Evolutionary conservation across 768 basidiomycete genomes (phyloP).

Genomic region (Fomitopsis pulvina): DNA sequence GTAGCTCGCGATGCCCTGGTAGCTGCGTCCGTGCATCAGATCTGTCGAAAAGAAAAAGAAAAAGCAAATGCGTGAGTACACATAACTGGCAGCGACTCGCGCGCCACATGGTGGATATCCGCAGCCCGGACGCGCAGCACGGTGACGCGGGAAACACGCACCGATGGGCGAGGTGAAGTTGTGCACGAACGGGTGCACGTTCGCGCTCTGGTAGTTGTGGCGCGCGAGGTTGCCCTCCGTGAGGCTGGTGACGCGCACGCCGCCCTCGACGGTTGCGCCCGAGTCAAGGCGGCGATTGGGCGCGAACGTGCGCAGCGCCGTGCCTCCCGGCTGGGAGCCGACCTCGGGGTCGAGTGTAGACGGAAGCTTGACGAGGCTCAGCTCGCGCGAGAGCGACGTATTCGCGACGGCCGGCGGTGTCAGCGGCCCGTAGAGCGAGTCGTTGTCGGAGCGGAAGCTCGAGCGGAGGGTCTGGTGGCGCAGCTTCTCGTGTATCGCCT

Average conservation of each 20-base stretch:
- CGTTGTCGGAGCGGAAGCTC: conserved; percentile 8
- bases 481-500: conserved; percentile 15
- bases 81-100: background rate
- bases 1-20: conserved; percentile 1
- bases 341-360: background rate
- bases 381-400: background rate
- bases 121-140: background rate
- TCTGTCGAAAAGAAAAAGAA: background rate
- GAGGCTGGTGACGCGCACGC: conserved; percentile 19
- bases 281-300: conserved; percentile 21
- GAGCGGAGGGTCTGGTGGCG: conserved; percentile 7
- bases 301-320: conserved; percentile 13
- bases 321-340: background rate
- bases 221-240: conserved; percentile 40
- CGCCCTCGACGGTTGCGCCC: conserved; percentile 15
- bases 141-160: conserved; percentile 21
- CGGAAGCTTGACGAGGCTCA: background rate
- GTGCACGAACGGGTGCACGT: conserved; percentile 45
- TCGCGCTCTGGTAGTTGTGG: conserved; percentile 27
- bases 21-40: conserved; percentile 2
- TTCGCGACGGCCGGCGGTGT: background rate
- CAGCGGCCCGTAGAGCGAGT: conserved; percentile 2
- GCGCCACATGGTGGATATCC: background rate
- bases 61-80: background rate
- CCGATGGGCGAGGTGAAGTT: conserved; percentile 69